These are phyloP conservation scores for Penicillium italicum DNA, from an alignment of 2,329 filamentous ascomycete genomes.

Conservation along the genomic window DNA sequence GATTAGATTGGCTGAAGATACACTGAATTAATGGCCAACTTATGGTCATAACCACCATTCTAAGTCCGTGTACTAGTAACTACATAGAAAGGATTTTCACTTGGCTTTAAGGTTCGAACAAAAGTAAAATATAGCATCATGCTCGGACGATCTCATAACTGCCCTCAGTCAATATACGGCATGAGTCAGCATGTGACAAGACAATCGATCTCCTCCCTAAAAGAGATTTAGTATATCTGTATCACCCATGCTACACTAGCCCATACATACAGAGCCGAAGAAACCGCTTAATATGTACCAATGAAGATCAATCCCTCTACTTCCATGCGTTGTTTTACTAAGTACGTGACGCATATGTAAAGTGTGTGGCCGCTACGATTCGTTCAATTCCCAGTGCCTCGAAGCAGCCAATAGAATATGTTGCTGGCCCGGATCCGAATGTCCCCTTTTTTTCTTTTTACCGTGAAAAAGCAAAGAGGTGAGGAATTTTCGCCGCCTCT, in stretches of 20 bases:
- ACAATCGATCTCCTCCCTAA: not conserved
- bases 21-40: not conserved
- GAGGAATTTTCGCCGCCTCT: not conserved
- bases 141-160: not conserved
- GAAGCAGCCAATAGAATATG: not conserved
- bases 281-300: slow-evolving; percentile 6
- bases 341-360: not conserved
- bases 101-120: not conserved
- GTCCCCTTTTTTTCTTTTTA: not conserved
- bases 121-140: not conserved
- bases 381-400: not conserved
- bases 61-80: not conserved
- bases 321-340: slow-evolving; percentile 11
- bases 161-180: not conserved
- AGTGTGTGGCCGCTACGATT: slow-evolving; percentile 10
- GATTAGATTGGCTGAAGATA: slow-evolving; percentile 8
- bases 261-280: not conserved
- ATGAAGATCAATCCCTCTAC: slow-evolving; percentile 11
- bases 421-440: not conserved
- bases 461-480: not conserved
- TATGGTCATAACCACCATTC: not conserved
- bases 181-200: not conserved
- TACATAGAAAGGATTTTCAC: not conserved
- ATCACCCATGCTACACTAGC: not conserved
- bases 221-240: not conserved